Percentiles rank a stretch among this genome's conserved stretches.
Conservation (phyloP, 768 basidiomycete genomes). For the Pholiota microspora region DNA sequence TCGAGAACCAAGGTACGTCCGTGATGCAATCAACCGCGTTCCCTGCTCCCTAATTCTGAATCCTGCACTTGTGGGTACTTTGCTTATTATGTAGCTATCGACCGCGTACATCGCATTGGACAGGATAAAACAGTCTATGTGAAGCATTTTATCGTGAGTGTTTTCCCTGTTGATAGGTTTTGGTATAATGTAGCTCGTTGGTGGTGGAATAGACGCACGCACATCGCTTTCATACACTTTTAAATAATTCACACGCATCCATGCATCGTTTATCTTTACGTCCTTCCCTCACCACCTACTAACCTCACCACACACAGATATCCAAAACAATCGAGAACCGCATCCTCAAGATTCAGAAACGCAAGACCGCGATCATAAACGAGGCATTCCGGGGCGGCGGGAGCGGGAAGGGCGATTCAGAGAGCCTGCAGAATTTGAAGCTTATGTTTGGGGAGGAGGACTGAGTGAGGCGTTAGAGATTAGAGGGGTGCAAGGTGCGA, state of each 20-base stretch:
- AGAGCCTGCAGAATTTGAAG: conserved; percentile 79
- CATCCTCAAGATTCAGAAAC: conserved; percentile 78
- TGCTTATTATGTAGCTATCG: conserved; percentile 53
- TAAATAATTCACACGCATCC: too few species aligned
- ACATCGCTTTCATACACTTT: too few species aligned
- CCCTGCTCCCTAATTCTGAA: too few species aligned
- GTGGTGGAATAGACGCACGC: too few species aligned
- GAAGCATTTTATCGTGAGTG: conserved; percentile 76
- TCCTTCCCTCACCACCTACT: not conserved
- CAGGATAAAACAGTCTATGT: conserved; percentile 83
- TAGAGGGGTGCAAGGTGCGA: too few species aligned
- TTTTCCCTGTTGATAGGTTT: too few species aligned
- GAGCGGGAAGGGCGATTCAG: conserved; percentile 52
- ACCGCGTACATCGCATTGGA: conserved; percentile 83
- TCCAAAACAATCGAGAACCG: conserved; percentile 76
- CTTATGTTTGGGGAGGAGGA: conserved; percentile 65
- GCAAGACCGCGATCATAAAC: conserved; percentile 84
- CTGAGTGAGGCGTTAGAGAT: too few species aligned
- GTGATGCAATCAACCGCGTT: not conserved
- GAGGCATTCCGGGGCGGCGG: conserved; percentile 73
- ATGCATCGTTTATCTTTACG: too few species aligned
- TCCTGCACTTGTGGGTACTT: too few species aligned
- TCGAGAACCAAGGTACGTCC: conserved; percentile 68
- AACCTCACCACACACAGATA: conserved; percentile 38
- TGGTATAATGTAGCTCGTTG: too few species aligned